A percentile compares a stretch with the other conserved stretches of the same genome.
Conservation (phyloP, 805 yeast species). For the Wickerhamomyces bisporus region DNA sequence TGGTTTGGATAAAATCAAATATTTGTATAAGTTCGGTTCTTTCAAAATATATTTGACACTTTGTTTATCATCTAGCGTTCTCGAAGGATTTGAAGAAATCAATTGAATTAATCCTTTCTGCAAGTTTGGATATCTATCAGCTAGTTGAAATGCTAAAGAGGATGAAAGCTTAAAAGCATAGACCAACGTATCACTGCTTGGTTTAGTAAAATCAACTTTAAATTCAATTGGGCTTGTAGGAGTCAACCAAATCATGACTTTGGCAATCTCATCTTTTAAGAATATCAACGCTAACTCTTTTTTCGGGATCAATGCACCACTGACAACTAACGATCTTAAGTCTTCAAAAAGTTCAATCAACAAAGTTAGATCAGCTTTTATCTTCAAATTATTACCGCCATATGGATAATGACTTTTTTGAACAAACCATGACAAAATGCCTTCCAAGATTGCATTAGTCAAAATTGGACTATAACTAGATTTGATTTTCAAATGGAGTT, state of each 20-base stretch:
- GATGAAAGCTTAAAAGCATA: slow-evolving; percentile 68
- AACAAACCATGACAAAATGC: slow-evolving; percentile 76
- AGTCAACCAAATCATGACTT: slow-evolving; percentile 72
- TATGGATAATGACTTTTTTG: slow-evolving; percentile 64
- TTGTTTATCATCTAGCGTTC: slow-evolving; percentile 49
- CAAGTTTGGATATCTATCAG: slow-evolving; percentile 48
- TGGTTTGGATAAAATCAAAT: slow-evolving; percentile 34
- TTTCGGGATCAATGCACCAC: slow-evolving; percentile 36
- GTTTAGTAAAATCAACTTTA: slow-evolving; percentile 31
- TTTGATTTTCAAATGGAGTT: slow-evolving; percentile 45
- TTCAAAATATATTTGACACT: slow-evolving; percentile 51
- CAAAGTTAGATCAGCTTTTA: slow-evolving; percentile 60
- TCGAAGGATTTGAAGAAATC: slow-evolving; percentile 52
- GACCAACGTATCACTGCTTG: slow-evolving; percentile 33
- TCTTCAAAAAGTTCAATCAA: slow-evolving; percentile 44
- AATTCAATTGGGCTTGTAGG: slow-evolving; percentile 26
- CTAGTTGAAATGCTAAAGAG: slow-evolving; percentile 63
- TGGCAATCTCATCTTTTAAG: slow-evolving; percentile 69
- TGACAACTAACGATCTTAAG: slow-evolving; percentile 7
- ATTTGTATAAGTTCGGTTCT: slow-evolving; percentile 12
- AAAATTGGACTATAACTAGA: slow-evolving; percentile 42
- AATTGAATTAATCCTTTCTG: slow-evolving; percentile 36
- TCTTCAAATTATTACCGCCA: slow-evolving; percentile 74
- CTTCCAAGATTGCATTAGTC: slow-evolving; percentile 47
- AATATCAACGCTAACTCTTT: slow-evolving; percentile 54